phyloP scores from a whole-genome alignment of 73 alveolate species.

The Urostyla sp. region DNA sequence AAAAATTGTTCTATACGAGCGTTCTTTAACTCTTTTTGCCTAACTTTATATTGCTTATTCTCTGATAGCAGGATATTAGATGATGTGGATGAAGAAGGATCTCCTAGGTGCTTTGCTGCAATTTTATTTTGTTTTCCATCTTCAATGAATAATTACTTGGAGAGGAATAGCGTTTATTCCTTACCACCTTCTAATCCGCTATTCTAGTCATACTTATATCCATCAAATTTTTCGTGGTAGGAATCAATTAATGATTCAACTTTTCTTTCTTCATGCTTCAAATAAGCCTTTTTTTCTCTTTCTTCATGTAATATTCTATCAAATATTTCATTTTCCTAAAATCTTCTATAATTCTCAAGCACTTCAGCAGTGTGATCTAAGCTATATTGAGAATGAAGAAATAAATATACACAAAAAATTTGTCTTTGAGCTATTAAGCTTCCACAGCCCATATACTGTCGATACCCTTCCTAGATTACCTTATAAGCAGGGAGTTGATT shows the following conservation, averaged over 20 bases:
- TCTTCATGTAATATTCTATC: constrained; percentile 39
- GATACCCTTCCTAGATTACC: not conserved
- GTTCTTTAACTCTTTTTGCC: constrained; percentile 45
- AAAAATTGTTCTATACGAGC: constrained; percentile 34
- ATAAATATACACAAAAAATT: not conserved
- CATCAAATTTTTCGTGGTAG: constrained; percentile 9
- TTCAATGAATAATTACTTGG: too few species aligned
- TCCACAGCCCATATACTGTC: not conserved
- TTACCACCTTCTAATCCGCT: too few species aligned
- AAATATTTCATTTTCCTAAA: constrained; percentile 56
- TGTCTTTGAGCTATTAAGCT: not conserved
- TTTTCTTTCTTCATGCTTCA: constrained; percentile 48
- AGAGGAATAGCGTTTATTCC: too few species aligned
- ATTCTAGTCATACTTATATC: constrained; percentile 14
- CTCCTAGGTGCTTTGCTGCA: too few species aligned
- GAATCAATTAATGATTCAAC: constrained; percentile 38
- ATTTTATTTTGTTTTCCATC: too few species aligned
- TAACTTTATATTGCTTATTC: not conserved
- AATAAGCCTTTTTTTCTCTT: constrained; percentile 53
- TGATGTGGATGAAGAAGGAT: not conserved
- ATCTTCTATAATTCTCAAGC: constrained; percentile 62
- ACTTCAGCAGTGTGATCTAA: constrained; percentile 72
- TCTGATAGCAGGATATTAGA: not conserved
- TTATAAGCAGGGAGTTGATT: too few species aligned
- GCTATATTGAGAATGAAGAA: too few species aligned